Evolutionary conservation across 164 flowering plant species (phyloP).

Genomic region (Paratinospora sagittata): DNA sequence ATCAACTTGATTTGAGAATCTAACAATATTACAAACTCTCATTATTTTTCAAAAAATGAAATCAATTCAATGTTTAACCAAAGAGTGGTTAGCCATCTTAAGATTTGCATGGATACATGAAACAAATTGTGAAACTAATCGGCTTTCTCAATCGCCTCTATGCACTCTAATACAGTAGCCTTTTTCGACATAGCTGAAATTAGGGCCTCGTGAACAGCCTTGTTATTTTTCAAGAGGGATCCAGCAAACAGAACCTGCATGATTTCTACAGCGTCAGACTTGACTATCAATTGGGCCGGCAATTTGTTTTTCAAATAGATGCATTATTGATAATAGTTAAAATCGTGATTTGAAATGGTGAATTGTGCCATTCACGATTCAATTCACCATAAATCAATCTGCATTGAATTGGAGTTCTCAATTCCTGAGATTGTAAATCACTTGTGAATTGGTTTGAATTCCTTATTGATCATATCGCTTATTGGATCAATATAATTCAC

Average conservation of each 20-base stretch:
- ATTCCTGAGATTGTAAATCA: too few species aligned
- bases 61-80: not conserved
- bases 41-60: not conserved
- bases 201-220: slow-evolving; percentile 57
- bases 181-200: slow-evolving; percentile 69
- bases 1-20: too few species aligned
- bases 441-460: too few species aligned
- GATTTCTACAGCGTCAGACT: not conserved
- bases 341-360: too few species aligned
- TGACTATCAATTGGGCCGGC: too few species aligned
- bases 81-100: not conserved
- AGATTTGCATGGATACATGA: not conserved
- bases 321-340: too few species aligned
- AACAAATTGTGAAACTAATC: slow-evolving; percentile 19
- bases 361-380: too few species aligned
- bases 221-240: slow-evolving; percentile 72
- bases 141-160: slow-evolving; percentile 72
- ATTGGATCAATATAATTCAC: too few species aligned
- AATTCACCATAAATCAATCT: too few species aligned
- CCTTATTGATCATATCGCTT: too few species aligned
- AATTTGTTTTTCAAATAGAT: too few species aligned
- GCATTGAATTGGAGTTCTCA: too few species aligned
- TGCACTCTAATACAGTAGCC: slow-evolving; percentile 71
- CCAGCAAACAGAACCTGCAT: slow-evolving; percentile 77
- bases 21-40: not conserved